These are phyloP conservation scores for Solanum hybrid DNA, from an alignment of 305 asterid genomes.

Conservation along the genomic window DNA sequence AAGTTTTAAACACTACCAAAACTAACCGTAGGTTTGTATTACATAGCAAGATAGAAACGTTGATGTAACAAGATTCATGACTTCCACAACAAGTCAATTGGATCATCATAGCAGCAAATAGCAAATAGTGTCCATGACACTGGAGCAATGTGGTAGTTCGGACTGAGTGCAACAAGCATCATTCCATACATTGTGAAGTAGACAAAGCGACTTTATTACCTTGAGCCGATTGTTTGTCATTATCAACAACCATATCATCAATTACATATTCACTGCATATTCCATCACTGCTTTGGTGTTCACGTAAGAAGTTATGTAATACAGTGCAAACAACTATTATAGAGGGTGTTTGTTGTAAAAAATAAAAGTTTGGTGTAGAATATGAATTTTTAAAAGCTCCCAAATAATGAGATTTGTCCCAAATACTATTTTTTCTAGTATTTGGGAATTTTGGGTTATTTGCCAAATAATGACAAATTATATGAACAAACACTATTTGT, in stretches of 20 bases:
- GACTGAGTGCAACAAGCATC: neutral
- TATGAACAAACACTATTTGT: neutral
- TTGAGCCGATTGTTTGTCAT: neutral
- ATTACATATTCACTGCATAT: neutral
- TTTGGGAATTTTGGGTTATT: neutral
- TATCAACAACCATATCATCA: neutral
- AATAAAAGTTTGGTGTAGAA: neutral
- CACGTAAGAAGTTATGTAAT: neutral
- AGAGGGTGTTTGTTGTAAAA: neutral
- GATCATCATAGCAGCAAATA: neutral
- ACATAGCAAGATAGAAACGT: neutral
- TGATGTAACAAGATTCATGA: neutral
- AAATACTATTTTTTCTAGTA: too few species aligned
- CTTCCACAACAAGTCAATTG: neutral
- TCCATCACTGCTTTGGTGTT: neutral
- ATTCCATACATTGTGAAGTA: neutral
- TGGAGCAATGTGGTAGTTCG: too few species aligned
- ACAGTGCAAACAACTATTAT: neutral
- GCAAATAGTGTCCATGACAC: neutral
- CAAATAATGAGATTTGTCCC: neutral
- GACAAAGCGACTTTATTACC: neutral
- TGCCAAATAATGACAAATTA: too few species aligned
- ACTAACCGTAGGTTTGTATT: neutral
- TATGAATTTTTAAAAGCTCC: neutral
- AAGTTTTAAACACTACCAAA: too few species aligned